Base-by-base conservation (phyloP, 805 yeast species). In the Tetrapisispora taiwanensis region DNA sequence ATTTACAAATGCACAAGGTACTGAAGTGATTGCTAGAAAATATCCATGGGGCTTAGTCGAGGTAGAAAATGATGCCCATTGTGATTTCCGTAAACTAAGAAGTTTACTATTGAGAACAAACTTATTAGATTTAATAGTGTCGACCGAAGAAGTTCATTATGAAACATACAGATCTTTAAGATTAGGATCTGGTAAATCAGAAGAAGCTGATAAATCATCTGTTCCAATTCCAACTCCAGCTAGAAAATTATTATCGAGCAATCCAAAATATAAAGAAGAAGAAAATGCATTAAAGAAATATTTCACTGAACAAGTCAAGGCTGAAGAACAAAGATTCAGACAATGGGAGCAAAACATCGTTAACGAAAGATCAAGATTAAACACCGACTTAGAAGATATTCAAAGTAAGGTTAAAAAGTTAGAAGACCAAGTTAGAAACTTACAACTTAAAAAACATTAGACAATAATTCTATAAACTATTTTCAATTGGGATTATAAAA, bases 331-430 rank as follows among this genome's bases (percentile, higher is more conserved):
- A 59, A 78, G 98, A 62, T 92, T 92, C 67, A 85, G 94, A 72
- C 95, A 90, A 72, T 92, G 99, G 98, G 97, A 89, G 70, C 85
- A 88, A 56, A 90, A 92, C 62, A 86, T 92, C 55, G 92, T 88
- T 53, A 87, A 86, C 55, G 97, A 92, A 70, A 84, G 95, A 70
- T 85, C 88, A 67, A 78, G 95, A 65, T 75, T 92, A 62, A 92
- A 92, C 69, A 84, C 83, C 66, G 98, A 92, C 66, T 75, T 92
- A 57, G 96, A 90, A 57, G 87, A 84, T 54, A 78, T 89, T 68
- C 95, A 88, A 65, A 66, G 75, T 46, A 81, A 83, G 63, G 77
- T 82, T 57, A 83, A 82, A 62, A 66, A 74, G 44, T 69, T 84
- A 59, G 92, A 84, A 59, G 88, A 82, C 45, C 84, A 79, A 63